Evolutionary conservation across 2,329 filamentous ascomycete genomes (phyloP), one percentile per base, ranked within the genome.

Genomic region (Xylogone sp.): DNA sequence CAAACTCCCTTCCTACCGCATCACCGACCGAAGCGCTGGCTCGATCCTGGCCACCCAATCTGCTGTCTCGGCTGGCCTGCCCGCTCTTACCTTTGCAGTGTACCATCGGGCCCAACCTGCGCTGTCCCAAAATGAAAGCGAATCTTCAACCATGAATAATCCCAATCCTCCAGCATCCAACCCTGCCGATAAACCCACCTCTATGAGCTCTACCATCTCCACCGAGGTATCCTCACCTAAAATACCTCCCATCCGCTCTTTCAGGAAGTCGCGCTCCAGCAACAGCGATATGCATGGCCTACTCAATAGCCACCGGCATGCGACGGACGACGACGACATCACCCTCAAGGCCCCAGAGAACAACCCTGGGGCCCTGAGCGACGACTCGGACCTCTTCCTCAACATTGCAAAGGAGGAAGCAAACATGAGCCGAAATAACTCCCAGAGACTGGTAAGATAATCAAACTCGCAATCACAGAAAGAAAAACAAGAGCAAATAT

Each of bases 321-420:
- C 18, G 10, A 55, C 53, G 47, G 64, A 62, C 21, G 53, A 39
- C 8, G 34, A 56, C 3, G 63, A 66, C 42, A 56, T 50, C 34
- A 64, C 64, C 12, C 44, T 66, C 42, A 54, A 56, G 43, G 59
- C 59, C 20, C 48, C 61, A 27, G 63, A 65, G 18, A 56, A 59
- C n/a, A 56, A 56, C 31, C 65, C 59, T 46, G 64, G 65, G 51
- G 63, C 65, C 20, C 61, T 60, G 29, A 65, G 61, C 46, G 64
- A 67, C 52, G 63, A 65, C 20, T 62, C 60, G 29, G 64, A 67
- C 56, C 50, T 67, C 10, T 67, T 65, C 34, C 53, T 67, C 3
- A 58, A 59, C 42, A 62, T 62, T 21, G 64, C 64, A n/a, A 53
- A 58, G 34, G 62, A 65, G 49, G 64, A 67, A 52, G 62, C 34